phyloP scores from a whole-genome alignment of 371 early-diverging fungal genomes.

The Rhizopus sp. region DNA sequence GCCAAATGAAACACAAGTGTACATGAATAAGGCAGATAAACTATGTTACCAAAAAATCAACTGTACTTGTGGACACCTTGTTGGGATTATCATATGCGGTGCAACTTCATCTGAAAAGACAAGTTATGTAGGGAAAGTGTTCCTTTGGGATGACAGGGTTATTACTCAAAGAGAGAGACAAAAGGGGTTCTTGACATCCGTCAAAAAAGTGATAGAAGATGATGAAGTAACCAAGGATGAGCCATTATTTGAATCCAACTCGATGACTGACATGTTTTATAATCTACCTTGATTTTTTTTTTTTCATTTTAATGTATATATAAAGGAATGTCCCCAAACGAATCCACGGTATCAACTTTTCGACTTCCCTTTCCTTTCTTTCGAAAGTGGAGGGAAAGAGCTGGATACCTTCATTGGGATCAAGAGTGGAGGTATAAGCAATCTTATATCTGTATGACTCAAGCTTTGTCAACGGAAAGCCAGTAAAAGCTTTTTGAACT shows the following conservation, averaged over 20 bases:
- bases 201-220: no score
- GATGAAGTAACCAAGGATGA: neutral
- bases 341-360: slow-evolving; percentile 30
- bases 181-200: neutral
- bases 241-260: slow-evolving; percentile 5
- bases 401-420: slow-evolving; percentile 24
- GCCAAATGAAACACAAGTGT: slow-evolving; percentile 4
- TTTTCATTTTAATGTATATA: slow-evolving; percentile 13
- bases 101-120: slow-evolving; percentile 2
- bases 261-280: slow-evolving; percentile 18
- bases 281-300: slow-evolving; percentile 14
- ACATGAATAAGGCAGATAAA: slow-evolving; percentile 8
- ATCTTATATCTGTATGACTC: slow-evolving; percentile 53
- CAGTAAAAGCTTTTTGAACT: slow-evolving; percentile 29
- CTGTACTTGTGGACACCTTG: neutral
- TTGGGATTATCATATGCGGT: slow-evolving; percentile 14
- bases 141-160: slow-evolving; percentile 7
- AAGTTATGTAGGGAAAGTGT: slow-evolving; percentile 14
- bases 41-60: slow-evolving; percentile 10
- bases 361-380: neutral
- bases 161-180: neutral
- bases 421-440: slow-evolving; percentile 43
- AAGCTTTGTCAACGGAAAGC: slow-evolving; percentile 48
- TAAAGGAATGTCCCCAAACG: slow-evolving; percentile 38
- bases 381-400: slow-evolving; percentile 3